Conservation (phyloP, 1,139 yeast species). For the Hyphopichia wangnamkhiaoensis region DNA sequence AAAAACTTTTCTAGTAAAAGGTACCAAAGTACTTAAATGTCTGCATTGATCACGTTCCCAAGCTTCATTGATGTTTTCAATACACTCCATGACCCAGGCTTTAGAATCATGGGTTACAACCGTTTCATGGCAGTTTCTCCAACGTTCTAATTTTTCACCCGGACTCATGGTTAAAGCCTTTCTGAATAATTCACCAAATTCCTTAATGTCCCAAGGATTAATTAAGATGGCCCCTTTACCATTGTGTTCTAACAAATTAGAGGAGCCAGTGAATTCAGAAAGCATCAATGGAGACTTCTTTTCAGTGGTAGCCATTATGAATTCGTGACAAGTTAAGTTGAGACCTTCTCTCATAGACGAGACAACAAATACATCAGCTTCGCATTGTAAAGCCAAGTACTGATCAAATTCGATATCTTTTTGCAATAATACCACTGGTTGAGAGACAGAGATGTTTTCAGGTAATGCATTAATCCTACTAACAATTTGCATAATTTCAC, state of each 20-base stretch:
- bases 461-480: conserved; percentile 81
- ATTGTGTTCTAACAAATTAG: conserved; percentile 56
- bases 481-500: conserved; percentile 74
- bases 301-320: conserved; percentile 71
- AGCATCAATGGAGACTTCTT: conserved; percentile 80
- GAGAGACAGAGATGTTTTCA: conserved; percentile 70
- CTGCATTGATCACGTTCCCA: conserved; percentile 58
- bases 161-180: conserved; percentile 62
- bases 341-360: conserved; percentile 95
- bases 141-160: conserved; percentile 58
- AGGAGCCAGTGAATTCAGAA: conserved; percentile 95
- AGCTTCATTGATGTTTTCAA: conserved; percentile 55
- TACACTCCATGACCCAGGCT: conserved; percentile 68
- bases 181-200: conserved; percentile 63
- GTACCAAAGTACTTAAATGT: conserved; percentile 22
- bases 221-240: conserved; percentile 72
- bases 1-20: conserved; percentile 33
- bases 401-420: conserved; percentile 89
- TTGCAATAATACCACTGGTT: conserved; percentile 83
- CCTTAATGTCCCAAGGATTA: conserved; percentile 86
- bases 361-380: conserved; percentile 86
- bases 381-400: conserved; percentile 80
- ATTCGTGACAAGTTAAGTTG: conserved; percentile 95
- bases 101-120: conserved; percentile 70
- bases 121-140: conserved; percentile 60